Evolutionary conservation across 169 alveolate species (phyloP), one percentile per base, ranked within the genome.

Genomic region (Pseudocohnilembus persalinus): DNA sequence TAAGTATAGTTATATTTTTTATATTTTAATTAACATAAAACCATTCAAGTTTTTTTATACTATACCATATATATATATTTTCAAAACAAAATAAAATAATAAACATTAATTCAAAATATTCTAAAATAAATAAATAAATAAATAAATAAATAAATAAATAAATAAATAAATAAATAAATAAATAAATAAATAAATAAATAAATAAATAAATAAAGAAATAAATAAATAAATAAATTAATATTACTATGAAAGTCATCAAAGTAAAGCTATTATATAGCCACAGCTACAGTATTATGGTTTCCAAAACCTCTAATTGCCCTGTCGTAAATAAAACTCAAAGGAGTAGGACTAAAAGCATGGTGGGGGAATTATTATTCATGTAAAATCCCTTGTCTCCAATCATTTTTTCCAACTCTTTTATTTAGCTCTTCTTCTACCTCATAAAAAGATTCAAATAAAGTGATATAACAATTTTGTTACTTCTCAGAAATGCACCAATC

Each of bases 281-380:
- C 84, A 0, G 64, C 84, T 34, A 79, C 64, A 31, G 84, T 79
- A 49, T 75, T 79, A 28, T 72, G 35, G 49, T 79, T 79, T 11
- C 84, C 84, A 34, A 34, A 64, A 28, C 84, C 84, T 26, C 35
- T 79, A 64, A 49, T 49, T 49, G 28, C 73, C 65, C 87, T 86
- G 34, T 86, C 90, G 64, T 80, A 86, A 68, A 86, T 29, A 31
- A 31, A 79, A 24, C 76, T 72, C 26, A 86, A 74, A 28, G 83
- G 81, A 30, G 83, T 74, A 4, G 73, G 32, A 0, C 86, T 73
- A 63, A 86, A 80, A 6, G 86, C 78, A 25, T 79, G 64, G 68
- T 49, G 68, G 20, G 68, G 68, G 68, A 49, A 49, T 49, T 49
- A 49, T 4, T 49, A 11, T 11, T 49, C 20, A 49, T 49, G 68